Evolutionary conservation across 1,284 basidiomycete genomes (phyloP), one percentile per base, ranked within the genome.

Genomic region (Athelia sp.): DNA sequence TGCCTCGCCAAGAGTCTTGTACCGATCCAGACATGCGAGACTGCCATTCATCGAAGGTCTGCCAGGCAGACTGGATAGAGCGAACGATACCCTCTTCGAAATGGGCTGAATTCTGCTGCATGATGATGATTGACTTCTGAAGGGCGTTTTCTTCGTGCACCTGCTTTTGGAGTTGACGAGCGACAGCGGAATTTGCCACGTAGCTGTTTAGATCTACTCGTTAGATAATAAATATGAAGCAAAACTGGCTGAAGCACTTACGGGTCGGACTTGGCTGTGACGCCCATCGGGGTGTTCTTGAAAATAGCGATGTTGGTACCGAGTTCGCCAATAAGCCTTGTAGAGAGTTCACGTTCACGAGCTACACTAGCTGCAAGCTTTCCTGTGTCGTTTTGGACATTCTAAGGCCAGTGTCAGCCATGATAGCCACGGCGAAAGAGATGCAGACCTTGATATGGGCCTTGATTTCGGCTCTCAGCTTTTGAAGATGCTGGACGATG

Each of bases 51-150:
- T 96, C 91, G 64, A 93, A 99, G 1, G 94, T 98, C 56, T 90
- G 82, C 96, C 96, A 99, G 1, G 96, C 93, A 32, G 91, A 93
- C 70, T 99, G 94, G 57, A 99, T 84, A 26, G 92, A 87, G 57
- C 92, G 90, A 35, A 99, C 93, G 60, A 99, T 91, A 53, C 95
- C 96, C 62, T 94, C 91, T 69, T 98, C 96, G 59, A 99, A 99
- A 67, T 97, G 90, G 19, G 95, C 96, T 44, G 89, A 93, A 69
- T 98, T 98, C 62, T 98, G 90, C 67, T 99, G 96, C 84, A 98
- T 98, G 67, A 99, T 97, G 63, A 99, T 88, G 64, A 98, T 90
- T n/a, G 88, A 93, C 69, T 99, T 99, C 70, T 99, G 97, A 17
- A 99, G 81, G 0, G 95, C 85, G 64, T 99, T 99, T 72, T 99